Conservation (phyloP, 2,329 filamentous ascomycete species). For the Dryadomyces quercivorus region DNA sequence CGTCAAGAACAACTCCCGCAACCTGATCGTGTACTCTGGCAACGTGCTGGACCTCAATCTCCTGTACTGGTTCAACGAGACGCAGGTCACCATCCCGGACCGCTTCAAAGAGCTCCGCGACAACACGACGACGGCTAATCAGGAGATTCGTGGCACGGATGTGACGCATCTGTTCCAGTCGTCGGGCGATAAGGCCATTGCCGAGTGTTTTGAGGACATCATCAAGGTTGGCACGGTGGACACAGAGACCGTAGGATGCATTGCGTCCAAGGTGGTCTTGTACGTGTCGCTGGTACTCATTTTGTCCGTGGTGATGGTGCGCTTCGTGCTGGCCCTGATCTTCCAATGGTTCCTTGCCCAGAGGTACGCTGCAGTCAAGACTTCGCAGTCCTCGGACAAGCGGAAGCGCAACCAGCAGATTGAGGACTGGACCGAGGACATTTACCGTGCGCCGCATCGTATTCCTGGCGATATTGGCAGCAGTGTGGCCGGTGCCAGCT, state of each 20-base stretch:
- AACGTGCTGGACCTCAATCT: constrained; percentile 85
- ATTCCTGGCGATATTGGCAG: constrained; percentile 63
- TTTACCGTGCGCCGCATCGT: constrained; percentile 80
- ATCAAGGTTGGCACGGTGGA: constrained; percentile 95
- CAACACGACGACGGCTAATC: constrained; percentile 45
- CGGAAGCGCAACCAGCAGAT: constrained; percentile 87
- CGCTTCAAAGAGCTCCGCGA: constrained; percentile 72
- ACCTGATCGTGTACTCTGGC: constrained; percentile 88
- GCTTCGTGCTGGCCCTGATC: constrained; percentile 77
- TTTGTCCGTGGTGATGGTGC: constrained; percentile 71
- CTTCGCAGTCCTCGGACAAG: constrained; percentile 67
- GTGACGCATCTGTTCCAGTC: constrained; percentile 81
- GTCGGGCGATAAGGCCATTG: constrained; percentile 64
- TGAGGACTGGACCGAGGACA: constrained; percentile 95
- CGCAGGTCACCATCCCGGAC: constrained; percentile 61
- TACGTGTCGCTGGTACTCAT: constrained; percentile 91
- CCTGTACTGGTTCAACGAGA: constrained; percentile 77
- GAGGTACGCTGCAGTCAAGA: constrained; percentile 73
- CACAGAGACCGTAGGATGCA: constrained; percentile 92
- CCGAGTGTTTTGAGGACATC: constrained; percentile 81
- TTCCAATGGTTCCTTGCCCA: constrained; percentile 96
- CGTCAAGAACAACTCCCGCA: constrained; percentile 75
- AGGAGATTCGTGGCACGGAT: constrained; percentile 66
- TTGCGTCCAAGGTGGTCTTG: constrained; percentile 91
- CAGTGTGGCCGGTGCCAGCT: constrained; percentile 39